Evolutionary conservation across 306 rosid genomes (phyloP), one percentile per base, ranked within the genome.

Genomic region (Elaeagnus macrophylla): DNA sequence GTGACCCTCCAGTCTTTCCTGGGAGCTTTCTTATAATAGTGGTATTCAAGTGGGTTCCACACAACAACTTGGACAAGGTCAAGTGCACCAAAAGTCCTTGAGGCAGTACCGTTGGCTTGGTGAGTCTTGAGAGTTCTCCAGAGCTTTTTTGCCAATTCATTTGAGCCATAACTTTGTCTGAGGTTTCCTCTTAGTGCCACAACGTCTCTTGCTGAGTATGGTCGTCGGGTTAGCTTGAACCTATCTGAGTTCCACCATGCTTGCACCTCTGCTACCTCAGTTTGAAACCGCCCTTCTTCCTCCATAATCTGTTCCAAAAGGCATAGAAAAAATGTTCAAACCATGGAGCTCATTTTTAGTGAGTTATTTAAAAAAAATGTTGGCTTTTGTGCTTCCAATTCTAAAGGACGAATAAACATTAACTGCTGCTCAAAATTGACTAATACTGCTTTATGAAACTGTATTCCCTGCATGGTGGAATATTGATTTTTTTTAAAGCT

Each of bases 61-160:
- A n/a, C n/a, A n/a, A n/a, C n/a, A n/a, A n/a, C 95, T 45, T 91
- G 96, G 57, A 91, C 96, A 0, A 96, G 99, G 62, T 91, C 99
- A 1, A 91, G 91, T 32, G 99, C 95, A 45, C 96, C 99, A 19
- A 91, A 91, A 14, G 99, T 91, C 57, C 96, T 76, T 0, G 99
- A 82, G 63, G 99, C 80, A 9, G 95, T 82, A 72, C 93, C 85
- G 16, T 84, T 80, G 77, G 85, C 81, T 64, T 91, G 99, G 80
- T 87, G 99, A 40, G 57, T 84, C 64, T 82, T 87, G 36, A 91
- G 93, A 32, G 87, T 71, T 46, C 72, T 56, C 99, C 99, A 91
- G 0, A 91, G 94, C 85, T 87, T 91, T 40, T 77, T 84, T 1
- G 99, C 85, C 82, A 87, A 41, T 56, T 84, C 95, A 11, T 84